phyloP scores from a whole-genome alignment of 352 stramenopile species.

The Phytophthora nicotianae region DNA sequence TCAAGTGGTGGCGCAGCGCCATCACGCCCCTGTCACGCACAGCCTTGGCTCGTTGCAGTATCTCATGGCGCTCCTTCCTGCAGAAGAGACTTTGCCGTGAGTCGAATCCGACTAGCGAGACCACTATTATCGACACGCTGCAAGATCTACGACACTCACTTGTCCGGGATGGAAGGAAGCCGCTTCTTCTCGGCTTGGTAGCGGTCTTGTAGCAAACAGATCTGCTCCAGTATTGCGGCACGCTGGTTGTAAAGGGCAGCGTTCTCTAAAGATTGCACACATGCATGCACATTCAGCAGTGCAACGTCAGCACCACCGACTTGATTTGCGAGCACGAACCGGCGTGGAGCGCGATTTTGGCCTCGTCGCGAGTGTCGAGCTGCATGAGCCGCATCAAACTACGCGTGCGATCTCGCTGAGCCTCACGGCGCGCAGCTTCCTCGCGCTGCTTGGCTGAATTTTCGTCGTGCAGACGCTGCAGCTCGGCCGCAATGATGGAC shows the following conservation, averaged over 20 bases:
- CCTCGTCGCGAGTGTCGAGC: slow-evolving; percentile 46
- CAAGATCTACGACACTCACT: slow-evolving; percentile 34
- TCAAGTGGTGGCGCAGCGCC: slow-evolving; percentile 34
- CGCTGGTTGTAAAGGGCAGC: slow-evolving; percentile 43
- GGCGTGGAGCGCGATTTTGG: slow-evolving; percentile 36
- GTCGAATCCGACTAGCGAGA: slow-evolving; percentile 1
- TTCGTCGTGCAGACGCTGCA: slow-evolving; percentile 31
- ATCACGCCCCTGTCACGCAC: slow-evolving; percentile 31
- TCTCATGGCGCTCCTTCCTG: slow-evolving; percentile 52
- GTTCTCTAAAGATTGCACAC: slow-evolving; percentile 30
- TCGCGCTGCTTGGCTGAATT: slow-evolving; percentile 4
- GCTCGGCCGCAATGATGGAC: slow-evolving; percentile 39
- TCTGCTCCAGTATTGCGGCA: slow-evolving; percentile 36
- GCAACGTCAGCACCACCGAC: slow-evolving; percentile 6
- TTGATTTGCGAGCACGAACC: slow-evolving; percentile 31
- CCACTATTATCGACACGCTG: background rate
- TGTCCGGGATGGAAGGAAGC: slow-evolving; percentile 52
- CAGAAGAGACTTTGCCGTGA: slow-evolving; percentile 10
- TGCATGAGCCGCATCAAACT: slow-evolving; percentile 58
- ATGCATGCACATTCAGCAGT: slow-evolving; percentile 2
- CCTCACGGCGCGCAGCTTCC: slow-evolving; percentile 27
- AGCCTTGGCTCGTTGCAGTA: slow-evolving; percentile 48
- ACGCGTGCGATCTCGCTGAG: slow-evolving; percentile 47
- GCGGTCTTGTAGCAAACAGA: slow-evolving; percentile 38
- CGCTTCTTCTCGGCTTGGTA: slow-evolving; percentile 58